Conservation (phyloP, 257 asterid genomes). For the Capsicum baccatum region DNA sequence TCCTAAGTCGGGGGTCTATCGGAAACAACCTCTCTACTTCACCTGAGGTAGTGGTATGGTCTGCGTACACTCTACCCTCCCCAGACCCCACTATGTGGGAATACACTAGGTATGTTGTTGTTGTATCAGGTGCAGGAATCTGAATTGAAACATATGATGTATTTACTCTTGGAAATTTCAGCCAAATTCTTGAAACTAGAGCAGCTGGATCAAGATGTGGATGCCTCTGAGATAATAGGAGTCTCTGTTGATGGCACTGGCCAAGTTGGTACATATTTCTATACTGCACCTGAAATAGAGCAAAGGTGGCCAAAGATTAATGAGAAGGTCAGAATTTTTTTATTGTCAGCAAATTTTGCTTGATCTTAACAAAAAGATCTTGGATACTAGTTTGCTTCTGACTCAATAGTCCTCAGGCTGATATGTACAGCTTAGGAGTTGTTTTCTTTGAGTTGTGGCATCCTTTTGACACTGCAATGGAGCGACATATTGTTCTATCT, state of each 20-base stretch:
- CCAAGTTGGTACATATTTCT: conserved; percentile 93
- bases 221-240: conserved; percentile 73
- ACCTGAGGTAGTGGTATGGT: too few species aligned
- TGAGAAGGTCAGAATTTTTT: conserved; percentile 68
- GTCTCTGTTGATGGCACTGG: conserved; percentile 90
- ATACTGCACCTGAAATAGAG: conserved; percentile 98
- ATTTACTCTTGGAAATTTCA: conserved; percentile 44
- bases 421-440: conserved; percentile 94
- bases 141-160: conserved; percentile 25
- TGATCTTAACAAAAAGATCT: conserved; percentile 35
- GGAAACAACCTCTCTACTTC: too few species aligned
- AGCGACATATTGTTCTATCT: conserved; percentile 83
- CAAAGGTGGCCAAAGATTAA: conserved; percentile 98
- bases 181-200: conserved; percentile 95
- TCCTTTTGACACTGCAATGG: conserved; percentile 97
- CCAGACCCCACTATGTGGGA: too few species aligned
- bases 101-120: too few species aligned
- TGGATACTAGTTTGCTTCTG: conserved; percentile 24
- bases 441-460: conserved; percentile 97
- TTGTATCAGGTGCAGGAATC: neutral
- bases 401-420: conserved; percentile 61
- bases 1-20: too few species aligned
- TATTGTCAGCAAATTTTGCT: conserved; percentile 29
- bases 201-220: conserved; percentile 91
- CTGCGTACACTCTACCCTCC: too few species aligned